Conservation (phyloP, 169 alveolate genomes). For the Plasmodium inui region DNA sequence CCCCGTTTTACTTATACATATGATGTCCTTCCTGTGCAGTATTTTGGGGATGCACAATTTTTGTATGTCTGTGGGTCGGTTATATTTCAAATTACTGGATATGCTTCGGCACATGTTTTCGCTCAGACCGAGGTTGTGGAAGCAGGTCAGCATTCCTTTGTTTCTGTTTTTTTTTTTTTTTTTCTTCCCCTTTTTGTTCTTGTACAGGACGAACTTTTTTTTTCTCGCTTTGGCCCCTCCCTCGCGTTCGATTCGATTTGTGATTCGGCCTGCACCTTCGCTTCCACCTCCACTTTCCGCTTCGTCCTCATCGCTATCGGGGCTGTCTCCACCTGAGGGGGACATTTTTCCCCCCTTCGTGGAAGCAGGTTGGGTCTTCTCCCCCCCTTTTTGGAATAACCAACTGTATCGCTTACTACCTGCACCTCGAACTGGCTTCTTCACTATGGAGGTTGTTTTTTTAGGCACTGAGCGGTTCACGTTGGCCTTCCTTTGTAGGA, state of each 20-base stretch:
- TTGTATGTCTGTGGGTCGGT: slow-evolving; percentile 95
- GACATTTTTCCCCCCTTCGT: neutral
- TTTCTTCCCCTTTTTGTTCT: slow-evolving; percentile 24
- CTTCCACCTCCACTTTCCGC: neutral
- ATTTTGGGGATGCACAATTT: slow-evolving; percentile 94
- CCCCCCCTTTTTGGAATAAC: slow-evolving; percentile 6
- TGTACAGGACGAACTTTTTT: slow-evolving; percentile 56
- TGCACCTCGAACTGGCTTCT: neutral
- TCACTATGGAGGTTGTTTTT: neutral
- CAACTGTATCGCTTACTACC: slow-evolving; percentile 17
- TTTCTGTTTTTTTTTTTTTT: slow-evolving; percentile 53
- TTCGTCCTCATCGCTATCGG: neutral
- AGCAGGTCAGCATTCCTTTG: slow-evolving; percentile 79
- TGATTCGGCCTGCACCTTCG: neutral
- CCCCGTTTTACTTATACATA: slow-evolving; percentile 97
- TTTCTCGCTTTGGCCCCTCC: neutral
- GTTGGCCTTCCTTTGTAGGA: neutral
- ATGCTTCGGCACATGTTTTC: slow-evolving; percentile 81
- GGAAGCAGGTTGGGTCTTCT: neutral
- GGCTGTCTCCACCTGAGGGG: neutral
- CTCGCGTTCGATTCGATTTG: neutral
- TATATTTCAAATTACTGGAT: slow-evolving; percentile 78
- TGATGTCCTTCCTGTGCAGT: slow-evolving; percentile 92
- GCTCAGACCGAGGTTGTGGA: slow-evolving; percentile 83
- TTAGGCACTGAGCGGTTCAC: neutral